A percentile compares a stretch with the other conserved stretches of the same genome.
Conservation (phyloP, 192 early-diverging fungal species). For the Backusella luteola region DNA sequence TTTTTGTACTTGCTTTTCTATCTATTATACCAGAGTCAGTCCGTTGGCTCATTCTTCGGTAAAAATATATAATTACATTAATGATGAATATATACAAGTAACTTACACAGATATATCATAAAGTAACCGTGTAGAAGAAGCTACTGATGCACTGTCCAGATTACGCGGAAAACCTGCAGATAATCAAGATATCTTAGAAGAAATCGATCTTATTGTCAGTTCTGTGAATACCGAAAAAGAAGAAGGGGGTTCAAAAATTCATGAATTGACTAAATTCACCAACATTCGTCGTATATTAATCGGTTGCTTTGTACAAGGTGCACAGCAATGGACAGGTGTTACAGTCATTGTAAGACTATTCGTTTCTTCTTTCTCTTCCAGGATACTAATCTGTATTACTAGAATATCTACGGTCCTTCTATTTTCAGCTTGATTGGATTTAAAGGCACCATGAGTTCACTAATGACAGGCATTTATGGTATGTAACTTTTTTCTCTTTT, state of each 20-base stretch:
- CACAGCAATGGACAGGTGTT: constrained; percentile 11
- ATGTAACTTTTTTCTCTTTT: background rate
- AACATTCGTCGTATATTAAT: background rate
- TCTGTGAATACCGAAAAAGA: background rate
- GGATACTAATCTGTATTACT: background rate
- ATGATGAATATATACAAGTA: background rate
- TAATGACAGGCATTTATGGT: constrained; percentile 15
- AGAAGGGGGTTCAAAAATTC: background rate
- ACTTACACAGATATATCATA: background rate
- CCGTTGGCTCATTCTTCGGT: constrained; percentile 10
- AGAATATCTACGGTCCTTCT: background rate
- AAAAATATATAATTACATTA: background rate
- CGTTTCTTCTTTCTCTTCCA: background rate
- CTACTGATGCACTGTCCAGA: background rate
- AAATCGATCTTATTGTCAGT: background rate
- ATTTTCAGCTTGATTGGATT: background rate
- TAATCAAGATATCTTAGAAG: background rate
- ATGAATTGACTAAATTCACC: background rate
- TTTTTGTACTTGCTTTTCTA: background rate
- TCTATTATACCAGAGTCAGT: constrained; percentile 4
- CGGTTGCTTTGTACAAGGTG: constrained; percentile 10
- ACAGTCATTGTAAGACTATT: background rate
- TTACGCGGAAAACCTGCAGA: background rate
- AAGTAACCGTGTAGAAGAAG: background rate
- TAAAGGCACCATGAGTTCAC: background rate